Evolutionary conservation across 2,329 filamentous ascomycete genomes (phyloP), one percentile per base, ranked within the genome.

Genomic region (Xylariomycetidae sp.): DNA sequence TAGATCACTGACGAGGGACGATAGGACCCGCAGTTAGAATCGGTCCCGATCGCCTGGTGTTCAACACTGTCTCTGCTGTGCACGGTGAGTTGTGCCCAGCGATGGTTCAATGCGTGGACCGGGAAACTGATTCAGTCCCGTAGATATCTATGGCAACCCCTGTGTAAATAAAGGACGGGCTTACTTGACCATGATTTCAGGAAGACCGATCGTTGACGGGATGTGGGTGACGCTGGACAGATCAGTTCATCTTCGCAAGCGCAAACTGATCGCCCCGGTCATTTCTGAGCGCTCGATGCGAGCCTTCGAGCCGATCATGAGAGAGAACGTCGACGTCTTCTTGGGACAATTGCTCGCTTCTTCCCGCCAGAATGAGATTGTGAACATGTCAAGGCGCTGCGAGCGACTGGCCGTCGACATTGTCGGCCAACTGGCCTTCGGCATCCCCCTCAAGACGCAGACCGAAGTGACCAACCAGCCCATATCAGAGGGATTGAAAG

Each of bases 281-380:
- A 26, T 44, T 4, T 37, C 41, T 5, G 44, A 44, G 12, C 37
- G 35, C 9, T 40, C 44, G 2, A 30, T 47, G 17, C 37, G 39
- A 9, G 17, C 10, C 4, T 42, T 47, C 18, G 32, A 40, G 29
- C 37, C 44, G 1, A 34, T 32, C 2, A 42, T 47, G 39, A 19
- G 2, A 4, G 10, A 12, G 2, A 25, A 47, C 17, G 32, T 43
- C 12, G 20, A 44, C 14, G 32, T 44, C 13, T 42, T 47, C 27
- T 15, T 47, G 10, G 24, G 20, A 4, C 27, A 40, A 7, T 15
- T 44, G 7, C 30, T 42, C 1, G n/a, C 19, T 2, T 29, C 28
- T 9, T 25, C 22, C 20, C 31, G 30, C 20, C 22, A 10, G 9
- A 17, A 17, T 1, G 10, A 29, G 17, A 17, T 34, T 2, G 37